Evolutionary conservation across 2,329 filamentous ascomycete species (phyloP).

Genomic region (Fonsecaea pugnacius): DNA sequence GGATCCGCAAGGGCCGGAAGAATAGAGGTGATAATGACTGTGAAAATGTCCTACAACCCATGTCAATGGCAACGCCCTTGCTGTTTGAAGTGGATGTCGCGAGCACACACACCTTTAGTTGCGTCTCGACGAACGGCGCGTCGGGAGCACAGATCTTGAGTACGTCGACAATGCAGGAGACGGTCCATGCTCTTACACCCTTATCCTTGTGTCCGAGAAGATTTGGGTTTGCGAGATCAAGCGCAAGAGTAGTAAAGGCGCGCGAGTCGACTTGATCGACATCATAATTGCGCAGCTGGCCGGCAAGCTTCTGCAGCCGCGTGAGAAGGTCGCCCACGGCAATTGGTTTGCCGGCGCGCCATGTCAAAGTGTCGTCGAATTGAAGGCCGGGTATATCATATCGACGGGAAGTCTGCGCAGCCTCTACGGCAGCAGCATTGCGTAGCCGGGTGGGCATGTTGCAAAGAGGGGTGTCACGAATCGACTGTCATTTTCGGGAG

Average conservation of each 20-base stretch:
- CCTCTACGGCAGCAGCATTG: conserved; percentile 27
- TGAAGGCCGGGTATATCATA: conserved; percentile 55
- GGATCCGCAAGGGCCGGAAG: conserved; percentile 85
- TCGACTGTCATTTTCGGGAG: conserved; percentile 8
- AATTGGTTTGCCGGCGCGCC: conserved; percentile 90
- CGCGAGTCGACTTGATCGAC: conserved; percentile 82
- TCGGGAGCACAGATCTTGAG: conserved; percentile 90
- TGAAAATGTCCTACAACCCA: conserved; percentile 78
- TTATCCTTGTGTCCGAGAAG: conserved; percentile 89
- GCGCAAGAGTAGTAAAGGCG: conserved; percentile 82
- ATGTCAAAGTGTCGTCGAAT: conserved; percentile 86
- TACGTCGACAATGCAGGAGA: conserved; percentile 90
- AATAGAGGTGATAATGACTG: conserved; percentile 79
- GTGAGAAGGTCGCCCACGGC: conserved; percentile 78
- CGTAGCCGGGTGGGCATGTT: conserved; percentile 34
- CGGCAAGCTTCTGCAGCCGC: conserved; percentile 77
- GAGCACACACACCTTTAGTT: conserved; percentile 74
- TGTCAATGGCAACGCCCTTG: conserved; percentile 13
- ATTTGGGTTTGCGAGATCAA: conserved; percentile 80
- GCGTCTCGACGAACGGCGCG: conserved; percentile 86
- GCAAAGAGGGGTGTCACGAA: conserved; percentile 17
- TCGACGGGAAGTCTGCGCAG: conserved; percentile 24
- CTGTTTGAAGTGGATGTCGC: neutral
- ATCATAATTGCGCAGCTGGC: conserved; percentile 82
- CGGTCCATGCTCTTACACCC: conserved; percentile 85